phyloP scores from a whole-genome alignment of 116 monocot genomes.

The Zostera marina region DNA sequence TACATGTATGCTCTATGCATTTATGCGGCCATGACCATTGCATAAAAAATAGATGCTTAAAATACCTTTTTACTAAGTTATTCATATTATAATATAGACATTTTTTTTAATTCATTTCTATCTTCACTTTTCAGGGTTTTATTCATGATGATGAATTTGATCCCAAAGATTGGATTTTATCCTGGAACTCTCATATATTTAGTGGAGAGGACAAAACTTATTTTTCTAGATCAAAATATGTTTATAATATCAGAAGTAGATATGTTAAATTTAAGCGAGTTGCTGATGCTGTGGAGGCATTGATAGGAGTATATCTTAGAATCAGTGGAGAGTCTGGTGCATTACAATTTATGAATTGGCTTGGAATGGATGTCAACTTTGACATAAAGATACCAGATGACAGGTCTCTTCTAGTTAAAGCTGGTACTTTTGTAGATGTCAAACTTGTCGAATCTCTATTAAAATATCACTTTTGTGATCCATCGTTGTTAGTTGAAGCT shows the following conservation, averaged over 20 bases:
- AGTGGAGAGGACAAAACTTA: not conserved
- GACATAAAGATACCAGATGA: conserved; percentile 6
- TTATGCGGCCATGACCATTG: too few relatives aligned
- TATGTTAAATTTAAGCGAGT: conserved; percentile 33
- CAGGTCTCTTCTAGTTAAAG: conserved; percentile 9
- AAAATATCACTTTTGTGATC: conserved; percentile 28
- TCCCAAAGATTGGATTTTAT: conserved; percentile 28
- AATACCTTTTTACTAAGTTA: not conserved
- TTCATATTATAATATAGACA: not conserved
- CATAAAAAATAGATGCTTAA: too few relatives aligned
- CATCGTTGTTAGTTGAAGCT: conserved; percentile 47
- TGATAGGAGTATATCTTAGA: conserved; percentile 41
- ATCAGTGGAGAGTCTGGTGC: conserved; percentile 30
- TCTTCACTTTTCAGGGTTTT: conserved; percentile 34
- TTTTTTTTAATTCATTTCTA: not conserved
- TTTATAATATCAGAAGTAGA: conserved; percentile 18
- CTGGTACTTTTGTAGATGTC: conserved; percentile 30
- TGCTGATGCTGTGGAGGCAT: conserved; percentile 46
- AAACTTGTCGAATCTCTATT: conserved; percentile 26
- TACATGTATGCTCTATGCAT: too few relatives aligned
- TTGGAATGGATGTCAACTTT: conserved; percentile 28
- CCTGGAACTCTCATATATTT: conserved; percentile 11
- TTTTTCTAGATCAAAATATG: conserved; percentile 2
- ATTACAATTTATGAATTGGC: conserved; percentile 24
- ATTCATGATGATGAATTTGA: conserved; percentile 31